Conservation (phyloP, 805 yeast species). For the Kazachstania kunashirensis region DNA sequence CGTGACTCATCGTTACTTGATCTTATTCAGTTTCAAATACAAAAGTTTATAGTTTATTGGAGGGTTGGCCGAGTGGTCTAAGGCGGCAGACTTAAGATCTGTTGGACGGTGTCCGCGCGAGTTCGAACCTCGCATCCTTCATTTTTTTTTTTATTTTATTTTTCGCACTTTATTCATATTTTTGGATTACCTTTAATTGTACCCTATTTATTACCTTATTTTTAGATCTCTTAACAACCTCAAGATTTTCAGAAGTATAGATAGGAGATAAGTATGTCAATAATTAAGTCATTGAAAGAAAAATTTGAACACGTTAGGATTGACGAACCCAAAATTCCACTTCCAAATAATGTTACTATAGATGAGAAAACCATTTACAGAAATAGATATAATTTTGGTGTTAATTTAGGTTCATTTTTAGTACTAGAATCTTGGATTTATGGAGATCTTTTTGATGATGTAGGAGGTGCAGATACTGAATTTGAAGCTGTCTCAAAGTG, state of each 20-base stretch:
- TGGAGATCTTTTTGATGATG: slow-evolving; percentile 49
- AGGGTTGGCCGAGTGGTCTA: slow-evolving; percentile 30
- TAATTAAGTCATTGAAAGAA: neutral
- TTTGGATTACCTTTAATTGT: too few relatives aligned
- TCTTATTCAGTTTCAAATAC: too few relatives aligned
- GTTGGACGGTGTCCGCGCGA: slow-evolving; percentile 29
- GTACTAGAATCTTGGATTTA: slow-evolving; percentile 74
- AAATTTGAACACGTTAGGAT: slow-evolving; percentile 24
- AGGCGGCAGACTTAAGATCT: slow-evolving; percentile 30
- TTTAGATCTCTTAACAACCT: slow-evolving; percentile 5
- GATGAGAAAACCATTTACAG: slow-evolving; percentile 43
- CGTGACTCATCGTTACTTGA: too few relatives aligned
- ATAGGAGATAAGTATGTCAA: neutral
- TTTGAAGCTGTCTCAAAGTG: slow-evolving; percentile 55
- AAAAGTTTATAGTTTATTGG: too few relatives aligned
- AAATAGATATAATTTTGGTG: slow-evolving; percentile 63
- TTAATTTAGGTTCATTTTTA: slow-evolving; percentile 75
- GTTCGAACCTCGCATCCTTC: slow-evolving; percentile 26
- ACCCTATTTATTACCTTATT: too few relatives aligned
- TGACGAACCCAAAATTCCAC: slow-evolving; percentile 26
- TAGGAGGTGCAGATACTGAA: slow-evolving; percentile 56
- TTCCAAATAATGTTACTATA: slow-evolving; percentile 10
- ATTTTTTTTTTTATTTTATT: slow-evolving; percentile 21
- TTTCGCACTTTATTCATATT: too few relatives aligned
- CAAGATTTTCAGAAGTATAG: neutral